Conservation (phyloP, 1,284 basidiomycete genomes). For the Cryptococcus hybrid region DNA sequence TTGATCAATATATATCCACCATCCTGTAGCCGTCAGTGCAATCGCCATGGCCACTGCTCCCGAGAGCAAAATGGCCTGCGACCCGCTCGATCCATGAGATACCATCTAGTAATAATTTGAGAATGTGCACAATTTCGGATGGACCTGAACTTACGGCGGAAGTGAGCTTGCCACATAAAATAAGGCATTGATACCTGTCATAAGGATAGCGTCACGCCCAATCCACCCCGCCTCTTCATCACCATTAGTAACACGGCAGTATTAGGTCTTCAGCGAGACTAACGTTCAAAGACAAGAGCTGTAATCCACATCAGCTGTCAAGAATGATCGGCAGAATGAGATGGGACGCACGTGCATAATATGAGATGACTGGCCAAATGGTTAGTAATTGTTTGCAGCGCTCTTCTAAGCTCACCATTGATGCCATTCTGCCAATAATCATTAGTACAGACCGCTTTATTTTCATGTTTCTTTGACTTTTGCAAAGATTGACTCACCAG, state of each 20-base stretch:
- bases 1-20: slow-evolving; percentile 82
- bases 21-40: slow-evolving; percentile 46
- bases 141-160: slow-evolving; percentile 47
- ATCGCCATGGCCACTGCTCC: slow-evolving; percentile 66
- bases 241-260: slow-evolving; percentile 33
- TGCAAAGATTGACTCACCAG: slow-evolving; percentile 58
- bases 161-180: slow-evolving; percentile 82
- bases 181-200: slow-evolving; percentile 93
- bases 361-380: slow-evolving; percentile 84
- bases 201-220: slow-evolving; percentile 92
- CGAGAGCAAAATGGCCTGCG: slow-evolving; percentile 82
- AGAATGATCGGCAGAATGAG: background rate
- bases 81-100: slow-evolving; percentile 89
- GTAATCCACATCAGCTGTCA: slow-evolving; percentile 8
- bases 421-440: slow-evolving; percentile 68
- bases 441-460: slow-evolving; percentile 33
- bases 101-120: slow-evolving; percentile 62
- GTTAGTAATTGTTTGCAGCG: slow-evolving; percentile 12
- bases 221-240: slow-evolving; percentile 88
- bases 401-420: slow-evolving; percentile 60
- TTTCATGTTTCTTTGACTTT: background rate
- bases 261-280: slow-evolving; percentile 15
- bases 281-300: slow-evolving; percentile 71
- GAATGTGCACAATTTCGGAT: background rate
- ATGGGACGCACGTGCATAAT: slow-evolving; percentile 69